phyloP scores from a whole-genome alignment of 768 basidiomycete species.

The Peribolospora baueri region DNA sequence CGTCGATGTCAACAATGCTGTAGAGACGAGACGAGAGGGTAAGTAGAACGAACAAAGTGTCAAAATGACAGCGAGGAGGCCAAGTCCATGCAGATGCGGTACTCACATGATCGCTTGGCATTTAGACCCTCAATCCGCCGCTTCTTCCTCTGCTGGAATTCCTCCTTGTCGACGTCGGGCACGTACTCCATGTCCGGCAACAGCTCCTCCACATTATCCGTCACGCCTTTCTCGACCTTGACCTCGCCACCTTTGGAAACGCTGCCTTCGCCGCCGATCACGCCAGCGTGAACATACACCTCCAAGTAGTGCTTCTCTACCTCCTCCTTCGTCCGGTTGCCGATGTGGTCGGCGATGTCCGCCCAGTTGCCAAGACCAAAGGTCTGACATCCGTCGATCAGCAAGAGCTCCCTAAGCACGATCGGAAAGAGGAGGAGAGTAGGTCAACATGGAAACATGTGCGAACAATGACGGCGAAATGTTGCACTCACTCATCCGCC shows the following conservation, averaged over 20 bases:
- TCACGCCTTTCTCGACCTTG: not conserved
- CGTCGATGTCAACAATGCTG: constrained; percentile 15
- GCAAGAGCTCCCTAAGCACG: constrained; percentile 47
- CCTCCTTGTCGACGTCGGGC: constrained; percentile 50
- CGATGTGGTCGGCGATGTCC: constrained; percentile 75
- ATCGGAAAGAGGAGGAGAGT: not conserved
- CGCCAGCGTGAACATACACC: constrained; percentile 50
- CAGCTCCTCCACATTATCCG: no score
- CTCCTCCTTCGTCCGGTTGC: constrained; percentile 65
- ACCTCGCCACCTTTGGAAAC: not conserved
- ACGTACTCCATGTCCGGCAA: constrained; percentile 18
- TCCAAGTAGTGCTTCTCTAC: constrained; percentile 67
- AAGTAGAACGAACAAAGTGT: constrained; percentile 20
- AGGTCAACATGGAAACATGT: not conserved
- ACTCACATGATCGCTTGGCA: constrained; percentile 18
- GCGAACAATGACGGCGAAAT: not conserved
- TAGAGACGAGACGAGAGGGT: constrained; percentile 7
- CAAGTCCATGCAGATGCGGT: not conserved
- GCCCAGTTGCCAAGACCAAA: constrained; percentile 93
- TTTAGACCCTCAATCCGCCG: constrained; percentile 57
- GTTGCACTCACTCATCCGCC: constrained; percentile 59
- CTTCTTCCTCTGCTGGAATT: constrained; percentile 74
- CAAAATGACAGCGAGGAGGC: not conserved
- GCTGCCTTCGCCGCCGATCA: constrained; percentile 10
- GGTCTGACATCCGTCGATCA: constrained; percentile 63